Evolutionary conservation across 768 basidiomycete species (phyloP).

Genomic region (Mycena capillaripes): DNA sequence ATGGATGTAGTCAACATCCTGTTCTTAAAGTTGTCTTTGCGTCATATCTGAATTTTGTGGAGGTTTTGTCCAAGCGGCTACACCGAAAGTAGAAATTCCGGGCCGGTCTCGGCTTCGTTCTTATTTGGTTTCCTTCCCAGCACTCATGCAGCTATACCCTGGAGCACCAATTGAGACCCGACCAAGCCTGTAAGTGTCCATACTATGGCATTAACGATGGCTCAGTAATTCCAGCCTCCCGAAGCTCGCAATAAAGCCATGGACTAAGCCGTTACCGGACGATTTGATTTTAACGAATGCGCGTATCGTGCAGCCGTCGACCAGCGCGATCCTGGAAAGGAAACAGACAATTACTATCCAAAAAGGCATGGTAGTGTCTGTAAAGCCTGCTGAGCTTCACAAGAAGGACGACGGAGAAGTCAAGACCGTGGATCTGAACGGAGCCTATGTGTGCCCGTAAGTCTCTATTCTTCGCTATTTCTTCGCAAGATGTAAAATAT

Average conservation of each 20-base stretch:
- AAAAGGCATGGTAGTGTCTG: constrained; percentile 44
- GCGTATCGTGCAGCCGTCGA: constrained; percentile 49
- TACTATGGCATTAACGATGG: too few species aligned
- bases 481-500: not conserved
- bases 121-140: not conserved
- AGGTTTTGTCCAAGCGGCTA: too few species aligned
- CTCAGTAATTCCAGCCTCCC: constrained; percentile 36
- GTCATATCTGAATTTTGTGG: too few species aligned
- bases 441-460: constrained; percentile 55
- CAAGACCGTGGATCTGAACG: constrained; percentile 47
- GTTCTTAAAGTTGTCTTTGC: too few species aligned
- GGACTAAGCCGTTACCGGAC: constrained; percentile 43
- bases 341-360: constrained; percentile 44
- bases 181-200: constrained; percentile 28
- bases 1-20: too few species aligned
- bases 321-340: constrained; percentile 40
- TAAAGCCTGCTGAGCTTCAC: constrained; percentile 30
- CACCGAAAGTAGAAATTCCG: too few species aligned
- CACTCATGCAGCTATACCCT: constrained; percentile 20
- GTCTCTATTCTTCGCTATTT: constrained; percentile 8
- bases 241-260: constrained; percentile 52
- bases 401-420: constrained; percentile 24
- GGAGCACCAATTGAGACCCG: constrained; percentile 35
- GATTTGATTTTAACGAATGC: constrained; percentile 49
- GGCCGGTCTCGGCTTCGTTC: too few species aligned